Percentiles rank a stretch among this genome's conserved stretches.
phyloP scores from a whole-genome alignment of 352 stramenopile species.

The Phytopythium chamaehyphon region DNA sequence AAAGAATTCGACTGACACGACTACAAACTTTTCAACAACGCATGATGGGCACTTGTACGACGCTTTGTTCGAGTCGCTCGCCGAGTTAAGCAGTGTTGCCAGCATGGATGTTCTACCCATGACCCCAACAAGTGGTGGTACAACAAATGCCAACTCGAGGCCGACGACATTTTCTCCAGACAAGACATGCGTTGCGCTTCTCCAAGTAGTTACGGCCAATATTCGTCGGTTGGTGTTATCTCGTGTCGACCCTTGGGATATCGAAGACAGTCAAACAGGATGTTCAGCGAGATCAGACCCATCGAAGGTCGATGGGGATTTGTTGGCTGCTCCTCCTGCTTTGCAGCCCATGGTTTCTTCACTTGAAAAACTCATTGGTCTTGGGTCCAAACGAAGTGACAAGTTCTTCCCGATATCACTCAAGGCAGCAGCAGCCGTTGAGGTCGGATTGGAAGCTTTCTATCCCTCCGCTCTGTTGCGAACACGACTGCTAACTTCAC shows the following conservation, averaged over 20 bases:
- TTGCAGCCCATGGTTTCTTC: conserved; percentile 59
- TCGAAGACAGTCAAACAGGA: conserved; percentile 42
- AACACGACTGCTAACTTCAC: conserved; percentile 72
- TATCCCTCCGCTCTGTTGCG: conserved; percentile 82
- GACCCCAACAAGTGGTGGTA: conserved; percentile 1
- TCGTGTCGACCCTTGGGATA: conserved; percentile 65
- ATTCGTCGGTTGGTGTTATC: conserved; percentile 79
- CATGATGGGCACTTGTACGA: conserved; percentile 17
- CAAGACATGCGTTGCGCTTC: conserved; percentile 59
- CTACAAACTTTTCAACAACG: neutral
- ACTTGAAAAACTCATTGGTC: conserved; percentile 75
- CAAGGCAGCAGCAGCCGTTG: conserved; percentile 77
- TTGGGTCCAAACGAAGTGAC: conserved; percentile 77
- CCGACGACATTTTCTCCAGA: conserved; percentile 44
- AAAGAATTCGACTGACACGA: no score
- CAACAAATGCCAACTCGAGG: neutral
- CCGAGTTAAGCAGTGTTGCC: conserved; percentile 10
- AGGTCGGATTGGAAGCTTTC: conserved; percentile 85
- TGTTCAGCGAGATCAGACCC: conserved; percentile 49
- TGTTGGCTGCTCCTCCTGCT: conserved; percentile 52
- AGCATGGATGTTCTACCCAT: neutral
- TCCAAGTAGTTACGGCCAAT: conserved; percentile 79
- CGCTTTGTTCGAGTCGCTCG: conserved; percentile 18
- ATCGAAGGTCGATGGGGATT: conserved; percentile 34
- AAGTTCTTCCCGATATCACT: conserved; percentile 77